Conservation (phyloP, 768 basidiomycete genomes). For the Paxillus rubicundulus region DNA sequence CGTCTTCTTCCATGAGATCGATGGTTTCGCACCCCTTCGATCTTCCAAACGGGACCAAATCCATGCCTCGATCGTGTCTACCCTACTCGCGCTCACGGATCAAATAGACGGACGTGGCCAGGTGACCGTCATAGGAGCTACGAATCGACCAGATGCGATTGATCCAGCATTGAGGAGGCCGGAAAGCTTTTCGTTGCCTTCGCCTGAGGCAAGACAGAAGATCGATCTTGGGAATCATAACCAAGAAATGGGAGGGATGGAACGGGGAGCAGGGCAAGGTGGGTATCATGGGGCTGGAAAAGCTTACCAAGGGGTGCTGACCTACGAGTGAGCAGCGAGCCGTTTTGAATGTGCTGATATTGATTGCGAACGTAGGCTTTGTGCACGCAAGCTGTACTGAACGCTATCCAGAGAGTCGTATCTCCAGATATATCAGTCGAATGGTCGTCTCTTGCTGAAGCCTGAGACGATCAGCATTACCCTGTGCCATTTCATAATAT, state of each 20-base stretch:
- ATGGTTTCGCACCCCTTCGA: slow-evolving; percentile 95
- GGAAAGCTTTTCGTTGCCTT: slow-evolving; percentile 89
- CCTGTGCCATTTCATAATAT: slow-evolving; percentile 94
- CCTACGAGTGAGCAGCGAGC: slow-evolving; percentile 61
- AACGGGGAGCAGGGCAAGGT: slow-evolving; percentile 48
- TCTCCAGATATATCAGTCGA: slow-evolving; percentile 95
- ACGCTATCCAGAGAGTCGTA: slow-evolving; percentile 95
- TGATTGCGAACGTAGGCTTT: slow-evolving; percentile 57
- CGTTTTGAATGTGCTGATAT: slow-evolving; percentile 1
- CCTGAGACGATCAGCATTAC: slow-evolving; percentile 83
- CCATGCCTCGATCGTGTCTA: slow-evolving; percentile 96
- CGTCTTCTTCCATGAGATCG: slow-evolving; percentile 99
- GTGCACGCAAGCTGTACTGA: slow-evolving; percentile 95
- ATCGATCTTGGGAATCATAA: slow-evolving; percentile 93
- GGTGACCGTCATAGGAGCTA: slow-evolving; percentile 96
- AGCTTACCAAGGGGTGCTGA: slow-evolving; percentile 97
- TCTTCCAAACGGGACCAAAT: slow-evolving; percentile 99
- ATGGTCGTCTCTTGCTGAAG: slow-evolving; percentile 78
- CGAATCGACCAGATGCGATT: slow-evolving; percentile 96
- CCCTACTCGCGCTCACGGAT: slow-evolving; percentile 95
- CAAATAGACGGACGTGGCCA: slow-evolving; percentile 99
- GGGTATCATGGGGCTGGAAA: slow-evolving; percentile 67
- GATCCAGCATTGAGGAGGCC: slow-evolving; percentile 94
- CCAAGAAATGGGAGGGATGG: slow-evolving; percentile 86
- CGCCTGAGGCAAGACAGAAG: slow-evolving; percentile 77